Evolutionary conservation across 768 basidiomycete species (phyloP), one percentile per base, ranked within the genome.

Genomic region (Leccinellum rugosiceps): DNA sequence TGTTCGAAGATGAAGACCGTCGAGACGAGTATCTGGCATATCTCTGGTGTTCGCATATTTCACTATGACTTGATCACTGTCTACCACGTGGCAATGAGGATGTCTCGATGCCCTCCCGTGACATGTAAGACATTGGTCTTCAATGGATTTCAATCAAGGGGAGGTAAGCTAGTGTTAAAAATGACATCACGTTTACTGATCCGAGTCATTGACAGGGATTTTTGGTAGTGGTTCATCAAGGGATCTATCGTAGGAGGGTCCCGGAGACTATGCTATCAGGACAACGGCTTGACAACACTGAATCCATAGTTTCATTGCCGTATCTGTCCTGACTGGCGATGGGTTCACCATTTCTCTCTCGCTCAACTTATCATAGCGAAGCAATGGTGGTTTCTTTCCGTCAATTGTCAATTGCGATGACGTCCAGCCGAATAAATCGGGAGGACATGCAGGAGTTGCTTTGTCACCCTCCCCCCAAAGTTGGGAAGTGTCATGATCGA

Each of bases 171-270:
- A 38, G 9, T 38, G 7, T n/a, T n/a, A 38, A n/a, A n/a, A 38
- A n/a, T 10, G 9, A 4, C 23, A 17, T 46, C 13, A 8, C 13
- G 13, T 21, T 43, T 4, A 48, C 26, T 41, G 26, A 15, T 35
- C 26, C 17, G 41, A 25, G 21, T 23, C 26, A 14, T 45, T 34
- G 17, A 25, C n/a, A 63, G 65, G 58, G 41, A 53, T 66, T 21
- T n/a, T 15, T 66, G 4, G 50, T 55, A 9, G 14, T 63, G 9
- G 35, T 57, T 15, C 13, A 63, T 65, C 19, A 66, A 58, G 35
- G 57, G 47, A 9, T 31, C 45, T 31, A 15, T 30, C 6, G 4
- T 13, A 28, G 23, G 11, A 28, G 17, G 6, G n/a, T n/a, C n/a
- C n/a, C n/a, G 35, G 30, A 8, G 45, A 51, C 10, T 19, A 21